These are phyloP conservation scores for Boletus edulis DNA, from an alignment of 768 basidiomycete species.

Conservation along the genomic window DNA sequence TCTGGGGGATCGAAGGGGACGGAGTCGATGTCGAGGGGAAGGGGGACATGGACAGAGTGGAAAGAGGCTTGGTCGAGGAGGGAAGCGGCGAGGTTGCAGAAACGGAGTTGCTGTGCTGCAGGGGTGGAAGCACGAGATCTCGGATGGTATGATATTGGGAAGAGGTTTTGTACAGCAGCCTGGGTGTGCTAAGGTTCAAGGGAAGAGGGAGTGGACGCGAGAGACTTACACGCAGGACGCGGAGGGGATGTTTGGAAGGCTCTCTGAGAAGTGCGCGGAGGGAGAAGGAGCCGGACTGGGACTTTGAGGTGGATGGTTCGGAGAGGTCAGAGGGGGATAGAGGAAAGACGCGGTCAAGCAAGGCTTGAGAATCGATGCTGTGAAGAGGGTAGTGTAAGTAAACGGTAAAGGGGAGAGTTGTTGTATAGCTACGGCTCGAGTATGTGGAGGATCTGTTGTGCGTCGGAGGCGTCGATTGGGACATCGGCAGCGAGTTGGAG, in stretches of 20 bases:
- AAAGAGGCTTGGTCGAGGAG: conserved; percentile 70
- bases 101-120: conserved; percentile 67
- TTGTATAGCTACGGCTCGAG: conserved; percentile 47
- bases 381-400: conserved; percentile 1
- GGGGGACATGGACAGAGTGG: conserved; percentile 33
- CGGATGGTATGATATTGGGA: conserved; percentile 65
- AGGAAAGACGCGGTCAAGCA: conserved; percentile 79
- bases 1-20: conserved; percentile 35
- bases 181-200: conserved; percentile 20
- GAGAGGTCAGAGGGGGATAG: conserved; percentile 35
- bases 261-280: conserved; percentile 58
- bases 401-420: neutral
- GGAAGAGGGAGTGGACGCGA: conserved; percentile 12
- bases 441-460: conserved; percentile 56
- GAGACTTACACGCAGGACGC: conserved; percentile 53
- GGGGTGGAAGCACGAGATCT: conserved; percentile 62
- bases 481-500: conserved; percentile 44
- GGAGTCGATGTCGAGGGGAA: conserved; percentile 46
- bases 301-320: conserved; percentile 40
- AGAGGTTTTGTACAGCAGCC: conserved; percentile 65
- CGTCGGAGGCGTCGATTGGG: conserved; percentile 43
- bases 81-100: conserved; percentile 70
- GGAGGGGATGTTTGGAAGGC: conserved; percentile 50
- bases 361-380: conserved; percentile 69
- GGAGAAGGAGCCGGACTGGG: conserved; percentile 38